Percentiles rank a stretch among this genome's conserved stretches.
phyloP scores from a whole-genome alignment of 176 grass and related monocot species.

The Paspalum notatum region DNA sequence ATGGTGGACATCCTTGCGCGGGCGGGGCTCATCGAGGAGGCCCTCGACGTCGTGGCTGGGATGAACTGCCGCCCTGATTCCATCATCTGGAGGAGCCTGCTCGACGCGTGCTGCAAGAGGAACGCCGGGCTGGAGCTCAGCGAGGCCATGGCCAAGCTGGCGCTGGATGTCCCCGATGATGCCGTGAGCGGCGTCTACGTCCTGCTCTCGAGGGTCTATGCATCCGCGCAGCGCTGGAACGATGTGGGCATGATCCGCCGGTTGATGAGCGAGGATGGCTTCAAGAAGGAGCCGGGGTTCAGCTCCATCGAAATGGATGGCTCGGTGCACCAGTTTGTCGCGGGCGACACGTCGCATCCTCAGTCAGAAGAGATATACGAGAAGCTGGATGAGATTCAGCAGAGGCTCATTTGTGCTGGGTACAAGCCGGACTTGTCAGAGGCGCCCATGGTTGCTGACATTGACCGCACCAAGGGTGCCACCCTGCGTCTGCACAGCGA shows the following conservation, averaged over 20 bases:
- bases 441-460: conserved; percentile 56
- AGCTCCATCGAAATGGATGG: conserved; percentile 84
- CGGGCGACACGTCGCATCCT: conserved; percentile 79
- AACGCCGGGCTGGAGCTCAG: conserved; percentile 62
- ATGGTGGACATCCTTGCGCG: conserved; percentile 87
- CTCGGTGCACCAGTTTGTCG: conserved; percentile 71
- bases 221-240: conserved; percentile 74
- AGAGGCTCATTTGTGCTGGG: conserved; percentile 50
- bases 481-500: conserved; percentile 77
- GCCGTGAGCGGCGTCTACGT: conserved; percentile 72
- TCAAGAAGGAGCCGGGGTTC: conserved; percentile 80
- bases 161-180: conserved; percentile 67
- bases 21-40: conserved; percentile 71
- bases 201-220: conserved; percentile 79
- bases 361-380: conserved; percentile 59
- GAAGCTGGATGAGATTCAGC: conserved; percentile 61
- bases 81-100: conserved; percentile 86
- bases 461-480: conserved; percentile 44
- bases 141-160: conserved; percentile 69
- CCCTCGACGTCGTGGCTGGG: conserved; percentile 58
- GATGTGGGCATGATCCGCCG: conserved; percentile 69
- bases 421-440: conserved; percentile 74
- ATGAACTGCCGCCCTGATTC: conserved; percentile 75
- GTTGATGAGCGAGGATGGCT: conserved; percentile 65
- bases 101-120: conserved; percentile 71